Percentiles rank a stretch among this genome's conserved stretches.
phyloP scores from a whole-genome alignment of 306 rosid genomes.

The Prunus persica region DNA sequence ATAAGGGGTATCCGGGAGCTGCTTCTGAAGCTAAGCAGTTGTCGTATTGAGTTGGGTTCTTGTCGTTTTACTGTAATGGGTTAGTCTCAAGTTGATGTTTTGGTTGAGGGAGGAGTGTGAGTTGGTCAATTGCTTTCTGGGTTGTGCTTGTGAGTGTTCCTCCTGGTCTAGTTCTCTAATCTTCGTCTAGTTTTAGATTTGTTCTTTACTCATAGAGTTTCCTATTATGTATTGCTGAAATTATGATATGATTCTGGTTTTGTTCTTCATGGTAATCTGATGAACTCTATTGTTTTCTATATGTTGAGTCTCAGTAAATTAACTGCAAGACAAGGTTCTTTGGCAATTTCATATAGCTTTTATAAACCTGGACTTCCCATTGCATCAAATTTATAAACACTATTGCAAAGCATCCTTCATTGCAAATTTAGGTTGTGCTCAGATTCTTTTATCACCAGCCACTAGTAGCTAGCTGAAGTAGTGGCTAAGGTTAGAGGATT shows the following conservation, averaged over 20 bases:
- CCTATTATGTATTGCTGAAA: no score
- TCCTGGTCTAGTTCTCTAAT: no score
- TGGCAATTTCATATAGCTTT: no score
- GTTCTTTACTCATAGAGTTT: no score
- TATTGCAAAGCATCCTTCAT: no score
- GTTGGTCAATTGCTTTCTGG: not conserved
- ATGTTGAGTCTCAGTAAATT: not conserved
- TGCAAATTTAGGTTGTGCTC: not conserved
- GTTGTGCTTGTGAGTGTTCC: no score
- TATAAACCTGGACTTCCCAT: not conserved
- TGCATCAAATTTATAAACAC: not conserved
- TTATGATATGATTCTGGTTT: no score
- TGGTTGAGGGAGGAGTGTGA: not conserved
- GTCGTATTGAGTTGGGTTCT: conserved; percentile 37
- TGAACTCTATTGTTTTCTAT: not conserved
- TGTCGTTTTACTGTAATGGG: not conserved
- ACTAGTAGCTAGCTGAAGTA: not conserved
- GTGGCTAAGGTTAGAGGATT: conserved; percentile 27
- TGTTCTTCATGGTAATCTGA: not conserved
- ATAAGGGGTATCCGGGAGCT: conserved; percentile 52
- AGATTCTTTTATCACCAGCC: not conserved
- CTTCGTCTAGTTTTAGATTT: no score
- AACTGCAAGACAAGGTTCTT: no score
- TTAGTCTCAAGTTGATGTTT: not conserved
- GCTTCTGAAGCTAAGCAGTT: conserved; percentile 35